Base-by-base conservation (phyloP, 1,284 basidiomycete genomes). In the Apiotrichum brassicae region DNA sequence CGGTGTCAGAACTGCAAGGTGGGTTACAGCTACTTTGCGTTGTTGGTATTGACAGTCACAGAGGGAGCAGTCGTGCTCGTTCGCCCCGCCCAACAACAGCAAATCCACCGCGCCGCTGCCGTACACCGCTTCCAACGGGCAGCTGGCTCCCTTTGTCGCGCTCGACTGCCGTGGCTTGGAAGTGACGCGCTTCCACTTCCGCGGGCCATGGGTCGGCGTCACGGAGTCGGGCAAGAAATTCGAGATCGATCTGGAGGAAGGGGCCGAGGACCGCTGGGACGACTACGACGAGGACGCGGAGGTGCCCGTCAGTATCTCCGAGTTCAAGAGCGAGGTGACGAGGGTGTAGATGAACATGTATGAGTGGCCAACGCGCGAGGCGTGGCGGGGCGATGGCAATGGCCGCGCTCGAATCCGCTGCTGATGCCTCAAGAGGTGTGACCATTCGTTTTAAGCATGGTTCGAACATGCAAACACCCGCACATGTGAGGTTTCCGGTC, bases 141-240 rank as follows among this genome's bases (percentile, higher is more conserved):
- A 58, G 46, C 53, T 51, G 13, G 48, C 61, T 18, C 67, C 70
- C 3, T 59, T 74, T 30, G 59, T 74, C 40, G 61, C 65, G 9
- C 59, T 74, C 36, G 72, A 74, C 51, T 74, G 72, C 52, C 64
- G 72, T 37, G 72, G 72, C 3, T 62, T 74, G 9, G 72, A 74
- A 46, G 68, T 72, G 22, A 70, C 65, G 1, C 55, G 52, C 36
- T 73, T 71, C 54, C 63, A 72, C 48, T 65, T 71, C 53, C 43
- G 61, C 26, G 65, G 68, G 3, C 44, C 53, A 51, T 65, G 70
- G 69, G 36, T 47, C 25, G 57, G 55, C 26, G 49, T 51, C 43
- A 63, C 61, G 9, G 55, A 59, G 51, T 55, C 63, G 33, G 63
- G 59, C 14, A 58, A 51, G n/a, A 26, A 37, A 25, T 72, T 74